phyloP scores from a whole-genome alignment of 2,329 filamentous ascomycete species.

The Arthrocladium fulminans region DNA sequence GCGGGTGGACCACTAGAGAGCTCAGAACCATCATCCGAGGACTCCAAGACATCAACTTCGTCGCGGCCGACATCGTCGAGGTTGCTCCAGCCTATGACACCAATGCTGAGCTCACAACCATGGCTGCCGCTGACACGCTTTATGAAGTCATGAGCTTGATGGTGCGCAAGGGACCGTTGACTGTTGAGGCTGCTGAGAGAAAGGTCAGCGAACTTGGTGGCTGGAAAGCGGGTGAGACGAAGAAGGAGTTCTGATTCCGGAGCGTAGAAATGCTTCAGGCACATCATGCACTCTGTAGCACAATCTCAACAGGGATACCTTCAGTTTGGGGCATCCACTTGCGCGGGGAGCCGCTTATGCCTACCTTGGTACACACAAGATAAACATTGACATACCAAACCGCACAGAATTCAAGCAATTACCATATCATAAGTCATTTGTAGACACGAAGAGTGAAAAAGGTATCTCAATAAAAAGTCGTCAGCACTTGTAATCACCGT shows the following conservation, averaged over 20 bases:
- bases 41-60: conserved; percentile 48
- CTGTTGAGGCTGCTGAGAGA: conserved; percentile 22
- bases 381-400: not conserved
- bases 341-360: not conserved
- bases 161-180: conserved; percentile 68
- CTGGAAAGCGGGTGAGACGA: not conserved
- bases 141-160: conserved; percentile 76
- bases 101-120: conserved; percentile 48
- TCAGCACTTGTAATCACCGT: no score
- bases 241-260: conserved; percentile 1
- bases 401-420: not conserved
- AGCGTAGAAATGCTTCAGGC: not conserved
- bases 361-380: not conserved
- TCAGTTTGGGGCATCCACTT: no score
- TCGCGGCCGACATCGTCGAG: conserved; percentile 55
- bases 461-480: no score
- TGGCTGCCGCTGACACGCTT: conserved; percentile 49
- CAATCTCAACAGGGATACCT: no score
- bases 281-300: no score
- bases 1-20: conserved; percentile 54
- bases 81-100: conserved; percentile 56
- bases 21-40: conserved; percentile 51
- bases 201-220: conserved; percentile 3
- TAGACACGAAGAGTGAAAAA: not conserved
- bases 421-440: not conserved